Evolutionary conservation across 208 protist species (phyloP).

Genomic region (Dictyostelium gargantuum): DNA sequence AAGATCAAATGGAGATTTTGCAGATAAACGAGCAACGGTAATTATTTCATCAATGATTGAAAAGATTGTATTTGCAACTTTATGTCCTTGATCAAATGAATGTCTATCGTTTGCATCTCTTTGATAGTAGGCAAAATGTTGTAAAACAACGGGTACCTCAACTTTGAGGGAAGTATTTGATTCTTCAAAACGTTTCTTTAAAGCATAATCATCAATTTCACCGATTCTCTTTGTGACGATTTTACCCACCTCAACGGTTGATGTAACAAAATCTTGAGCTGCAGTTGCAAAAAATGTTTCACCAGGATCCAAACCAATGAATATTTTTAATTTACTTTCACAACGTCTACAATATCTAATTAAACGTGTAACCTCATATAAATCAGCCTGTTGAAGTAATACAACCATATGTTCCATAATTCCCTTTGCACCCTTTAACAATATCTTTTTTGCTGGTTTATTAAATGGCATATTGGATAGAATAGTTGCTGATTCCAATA

Average conservation of each 20-base stretch:
- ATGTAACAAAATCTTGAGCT: conserved; percentile 46
- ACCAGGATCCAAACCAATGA: conserved; percentile 40
- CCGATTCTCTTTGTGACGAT: background rate
- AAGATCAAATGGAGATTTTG: conserved; percentile 60
- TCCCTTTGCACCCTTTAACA: conserved; percentile 40
- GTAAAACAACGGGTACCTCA: background rate
- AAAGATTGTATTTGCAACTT: background rate
- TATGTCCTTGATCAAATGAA: background rate
- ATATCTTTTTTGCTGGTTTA: conserved; percentile 50
- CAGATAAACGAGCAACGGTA: conserved; percentile 21
- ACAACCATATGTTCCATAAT: conserved; percentile 65
- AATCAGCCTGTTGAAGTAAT: conserved; percentile 40
- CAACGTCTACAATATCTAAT: background rate
- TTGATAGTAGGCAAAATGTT: conserved; percentile 54
- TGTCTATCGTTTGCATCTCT: conserved; percentile 22
- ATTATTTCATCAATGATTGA: conserved; percentile 44
- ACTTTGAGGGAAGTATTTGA: conserved; percentile 26
- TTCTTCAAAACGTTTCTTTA: conserved; percentile 40
- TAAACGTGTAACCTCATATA: conserved; percentile 33
- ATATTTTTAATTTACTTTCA: conserved; percentile 32
- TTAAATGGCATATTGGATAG: conserved; percentile 63
- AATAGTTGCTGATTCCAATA: conserved; percentile 45
- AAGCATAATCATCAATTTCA: conserved; percentile 39
- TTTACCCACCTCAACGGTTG: conserved; percentile 6
- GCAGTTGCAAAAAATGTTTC: conserved; percentile 26